A percentile compares a stretch with the other conserved stretches of the same genome.
Evolutionary conservation across 1,284 basidiomycete species (phyloP).

Genomic region (Gastroboletus turbinatus): DNA sequence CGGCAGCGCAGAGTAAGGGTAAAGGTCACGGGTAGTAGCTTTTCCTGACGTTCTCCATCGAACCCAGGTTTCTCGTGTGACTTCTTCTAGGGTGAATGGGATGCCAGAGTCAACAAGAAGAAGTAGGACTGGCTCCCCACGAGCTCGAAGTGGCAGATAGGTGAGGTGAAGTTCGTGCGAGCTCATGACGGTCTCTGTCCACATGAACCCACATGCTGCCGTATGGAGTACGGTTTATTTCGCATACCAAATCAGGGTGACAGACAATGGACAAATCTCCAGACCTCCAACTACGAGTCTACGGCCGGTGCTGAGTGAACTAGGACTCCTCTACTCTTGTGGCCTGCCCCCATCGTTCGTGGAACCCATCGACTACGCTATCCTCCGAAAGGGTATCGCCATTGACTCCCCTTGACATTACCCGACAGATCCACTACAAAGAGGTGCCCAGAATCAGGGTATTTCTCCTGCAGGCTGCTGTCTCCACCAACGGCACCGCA

Average conservation of each 20-base stretch:
- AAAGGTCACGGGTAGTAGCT: conserved; percentile 18
- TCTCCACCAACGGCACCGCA: conserved; percentile 58
- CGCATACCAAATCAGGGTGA: background rate
- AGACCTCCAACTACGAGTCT: no score
- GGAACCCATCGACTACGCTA: background rate
- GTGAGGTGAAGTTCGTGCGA: conserved; percentile 18
- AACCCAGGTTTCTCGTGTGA: conserved; percentile 15
- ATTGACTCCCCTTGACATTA: conserved; percentile 45
- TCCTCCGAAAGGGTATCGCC: conserved; percentile 39
- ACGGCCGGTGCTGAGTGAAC: background rate
- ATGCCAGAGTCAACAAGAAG: conserved; percentile 27
- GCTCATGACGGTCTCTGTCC: conserved; percentile 10
- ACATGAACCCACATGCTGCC: background rate
- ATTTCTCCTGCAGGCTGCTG: conserved; percentile 46
- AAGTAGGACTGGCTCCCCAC: conserved; percentile 28
- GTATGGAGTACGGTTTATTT: background rate
- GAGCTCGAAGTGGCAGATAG: conserved; percentile 24
- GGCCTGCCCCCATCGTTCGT: background rate
- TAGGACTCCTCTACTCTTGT: background rate
- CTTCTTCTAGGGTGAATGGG: conserved; percentile 20
- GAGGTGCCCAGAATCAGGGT: conserved; percentile 63
- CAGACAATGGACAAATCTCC: background rate
- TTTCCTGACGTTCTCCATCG: conserved; percentile 17
- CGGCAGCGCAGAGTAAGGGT: conserved; percentile 27
- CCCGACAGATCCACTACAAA: conserved; percentile 62